These are phyloP conservation scores for Centrapalus pauciflorus DNA, from an alignment of 129 eudicot species.

Conservation along the genomic window DNA sequence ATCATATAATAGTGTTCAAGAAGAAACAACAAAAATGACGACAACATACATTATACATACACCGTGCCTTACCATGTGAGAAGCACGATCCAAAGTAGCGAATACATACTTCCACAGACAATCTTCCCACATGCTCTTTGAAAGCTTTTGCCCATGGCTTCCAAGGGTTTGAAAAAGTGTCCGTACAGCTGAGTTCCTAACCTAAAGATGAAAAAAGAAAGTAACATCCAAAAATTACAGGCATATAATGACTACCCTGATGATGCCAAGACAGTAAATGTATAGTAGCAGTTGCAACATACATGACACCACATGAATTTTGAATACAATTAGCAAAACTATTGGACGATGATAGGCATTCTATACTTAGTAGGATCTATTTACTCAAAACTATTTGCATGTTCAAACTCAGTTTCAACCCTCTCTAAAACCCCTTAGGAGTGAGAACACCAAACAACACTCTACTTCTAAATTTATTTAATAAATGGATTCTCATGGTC, in stretches of 20 bases:
- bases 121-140: slow-evolving; percentile 96
- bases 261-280: background rate
- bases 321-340: background rate
- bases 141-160: slow-evolving; percentile 97
- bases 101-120: slow-evolving; percentile 94
- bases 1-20: slow-evolving; percentile 4
- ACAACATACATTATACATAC: background rate
- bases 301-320: background rate
- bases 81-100: slow-evolving; percentile 85
- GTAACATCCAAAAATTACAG: background rate
- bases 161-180: slow-evolving; percentile 97
- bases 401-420: too few relatives aligned
- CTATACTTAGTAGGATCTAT: too few relatives aligned
- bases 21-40: slow-evolving; percentile 1
- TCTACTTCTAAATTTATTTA: too few relatives aligned
- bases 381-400: too few relatives aligned
- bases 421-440: too few relatives aligned
- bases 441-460: too few relatives aligned
- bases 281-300: too few relatives aligned
- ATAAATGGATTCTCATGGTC: too few relatives aligned
- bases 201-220: slow-evolving; percentile 45
- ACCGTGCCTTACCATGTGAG: slow-evolving; percentile 73
- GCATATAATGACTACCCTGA: background rate
- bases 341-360: background rate
- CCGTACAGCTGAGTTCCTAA: slow-evolving; percentile 89